These are phyloP conservation scores for Apiotrichum porosum DNA, from an alignment of 1,284 basidiomycete species.

Conservation along the genomic window DNA sequence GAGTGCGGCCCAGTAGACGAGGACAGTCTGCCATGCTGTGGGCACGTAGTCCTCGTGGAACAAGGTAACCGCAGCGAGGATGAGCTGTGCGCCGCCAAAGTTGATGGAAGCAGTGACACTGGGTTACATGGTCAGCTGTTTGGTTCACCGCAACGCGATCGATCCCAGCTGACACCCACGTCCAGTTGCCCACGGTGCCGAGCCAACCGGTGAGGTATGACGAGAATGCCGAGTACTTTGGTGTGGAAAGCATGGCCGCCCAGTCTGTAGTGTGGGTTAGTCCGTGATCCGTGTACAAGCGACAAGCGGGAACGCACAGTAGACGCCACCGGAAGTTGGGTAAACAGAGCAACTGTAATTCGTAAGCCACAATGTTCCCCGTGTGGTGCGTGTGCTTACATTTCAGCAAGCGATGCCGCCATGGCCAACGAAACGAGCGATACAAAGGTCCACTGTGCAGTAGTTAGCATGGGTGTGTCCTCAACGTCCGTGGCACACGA, in stretches of 20 bases:
- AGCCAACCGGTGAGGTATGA: constrained; percentile 53
- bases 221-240: constrained; percentile 48
- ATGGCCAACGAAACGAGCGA: constrained; percentile 51
- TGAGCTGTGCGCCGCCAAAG: constrained; percentile 52
- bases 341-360: constrained; percentile 47
- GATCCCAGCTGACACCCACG: constrained; percentile 25
- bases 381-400: constrained; percentile 36
- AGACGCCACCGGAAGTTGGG: constrained; percentile 51
- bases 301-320: constrained; percentile 30
- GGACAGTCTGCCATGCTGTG: constrained; percentile 48
- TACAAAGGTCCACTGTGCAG: constrained; percentile 49
- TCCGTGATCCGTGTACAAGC: not conserved
- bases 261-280: constrained; percentile 35
- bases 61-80: constrained; percentile 50
- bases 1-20: constrained; percentile 50
- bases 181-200: constrained; percentile 52
- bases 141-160: not conserved
- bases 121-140: not conserved
- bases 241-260: constrained; percentile 50
- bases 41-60: constrained; percentile 48
- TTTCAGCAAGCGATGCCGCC: constrained; percentile 50
- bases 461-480: no score
- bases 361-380: no score
- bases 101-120: constrained; percentile 52
- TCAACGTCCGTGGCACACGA: no score